These are phyloP conservation scores for Pichia sp. DNA, from an alignment of 1,139 yeast genomes.

Conservation along the genomic window DNA sequence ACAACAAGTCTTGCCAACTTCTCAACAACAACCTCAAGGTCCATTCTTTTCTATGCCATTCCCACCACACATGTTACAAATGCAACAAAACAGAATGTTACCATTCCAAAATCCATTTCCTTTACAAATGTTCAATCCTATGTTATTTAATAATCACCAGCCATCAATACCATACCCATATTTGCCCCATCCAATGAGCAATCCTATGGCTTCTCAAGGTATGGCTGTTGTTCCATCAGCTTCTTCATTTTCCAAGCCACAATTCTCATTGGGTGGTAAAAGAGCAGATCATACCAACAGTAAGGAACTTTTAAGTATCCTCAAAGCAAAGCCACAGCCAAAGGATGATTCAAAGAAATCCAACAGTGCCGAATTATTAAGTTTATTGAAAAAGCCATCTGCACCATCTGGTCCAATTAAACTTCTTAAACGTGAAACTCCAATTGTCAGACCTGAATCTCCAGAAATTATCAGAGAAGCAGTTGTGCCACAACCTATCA, in stretches of 20 bases:
- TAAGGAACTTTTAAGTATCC: slow-evolving; percentile 50
- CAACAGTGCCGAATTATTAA: slow-evolving; percentile 13
- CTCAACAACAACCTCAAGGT: slow-evolving; percentile 8
- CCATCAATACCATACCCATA: slow-evolving; percentile 8
- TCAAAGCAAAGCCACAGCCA: slow-evolving; percentile 37
- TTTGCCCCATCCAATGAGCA: slow-evolving; percentile 20
- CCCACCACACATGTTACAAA: slow-evolving; percentile 12
- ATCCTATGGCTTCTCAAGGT: slow-evolving; percentile 23
- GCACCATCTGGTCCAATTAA: slow-evolving; percentile 10
- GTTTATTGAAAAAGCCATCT: slow-evolving; percentile 9
- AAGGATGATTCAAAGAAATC: slow-evolving; percentile 9
- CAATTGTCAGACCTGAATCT: not conserved
- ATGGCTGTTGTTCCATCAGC: slow-evolving; percentile 33
- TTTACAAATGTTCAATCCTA: slow-evolving; percentile 30
- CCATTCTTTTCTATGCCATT: slow-evolving; percentile 27
- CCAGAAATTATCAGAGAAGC: not conserved
- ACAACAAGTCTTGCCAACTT: not conserved
- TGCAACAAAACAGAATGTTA: slow-evolving; percentile 16
- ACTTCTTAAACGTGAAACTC: slow-evolving; percentile 20
- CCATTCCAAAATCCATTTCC: slow-evolving; percentile 24
- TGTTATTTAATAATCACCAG: not conserved
- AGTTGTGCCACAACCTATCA: not conserved
- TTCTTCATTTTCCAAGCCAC: slow-evolving; percentile 24
- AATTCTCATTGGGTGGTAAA: slow-evolving; percentile 32
- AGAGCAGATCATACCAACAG: slow-evolving; percentile 43